phyloP scores from a whole-genome alignment of 768 basidiomycete species.

The Boletus vinaceobasis region DNA sequence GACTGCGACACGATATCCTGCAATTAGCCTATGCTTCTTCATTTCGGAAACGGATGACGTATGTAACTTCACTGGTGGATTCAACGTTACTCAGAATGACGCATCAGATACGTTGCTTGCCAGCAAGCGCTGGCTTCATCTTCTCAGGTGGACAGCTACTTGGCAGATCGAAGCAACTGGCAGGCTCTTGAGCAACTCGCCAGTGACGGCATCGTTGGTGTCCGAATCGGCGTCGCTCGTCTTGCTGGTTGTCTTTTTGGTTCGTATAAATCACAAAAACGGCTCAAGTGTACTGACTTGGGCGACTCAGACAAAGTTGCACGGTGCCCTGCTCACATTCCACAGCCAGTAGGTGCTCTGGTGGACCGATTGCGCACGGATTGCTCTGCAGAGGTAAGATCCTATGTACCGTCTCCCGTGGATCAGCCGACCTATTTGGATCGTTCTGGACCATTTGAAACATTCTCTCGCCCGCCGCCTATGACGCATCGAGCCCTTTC shows the following conservation, averaged over 20 bases:
- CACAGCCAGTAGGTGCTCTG: slow-evolving; percentile 38
- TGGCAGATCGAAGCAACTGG: slow-evolving; percentile 46
- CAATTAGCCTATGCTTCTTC: slow-evolving; percentile 44
- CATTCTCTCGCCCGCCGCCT: slow-evolving; percentile 39
- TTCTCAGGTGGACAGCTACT: slow-evolving; percentile 34
- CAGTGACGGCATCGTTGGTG: slow-evolving; percentile 71
- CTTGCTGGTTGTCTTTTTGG: slow-evolving; percentile 56
- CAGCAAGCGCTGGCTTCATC: slow-evolving; percentile 53
- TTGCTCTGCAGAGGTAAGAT: slow-evolving; percentile 56
- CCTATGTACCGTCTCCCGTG: slow-evolving; percentile 47
- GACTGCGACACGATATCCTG: slow-evolving; percentile 40
- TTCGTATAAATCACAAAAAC: slow-evolving; percentile 34
- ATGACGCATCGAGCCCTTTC: slow-evolving; percentile 3
- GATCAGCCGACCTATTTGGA: slow-evolving; percentile 11
- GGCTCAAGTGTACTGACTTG: slow-evolving; percentile 5
- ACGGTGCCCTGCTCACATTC: slow-evolving; percentile 21
- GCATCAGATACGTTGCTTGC: slow-evolving; percentile 67
- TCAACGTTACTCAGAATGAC: slow-evolving; percentile 14
- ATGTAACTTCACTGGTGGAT: slow-evolving; percentile 29
- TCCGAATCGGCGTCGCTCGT: slow-evolving; percentile 83
- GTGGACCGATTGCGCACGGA: slow-evolving; percentile 51
- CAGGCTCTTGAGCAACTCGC: slow-evolving; percentile 53
- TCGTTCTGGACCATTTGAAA: slow-evolving; percentile 27
- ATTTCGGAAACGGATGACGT: slow-evolving; percentile 72
- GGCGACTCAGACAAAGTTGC: slow-evolving; percentile 12